Evolutionary conservation across 257 asterid genomes (phyloP).

Genomic region (Plantago major): DNA sequence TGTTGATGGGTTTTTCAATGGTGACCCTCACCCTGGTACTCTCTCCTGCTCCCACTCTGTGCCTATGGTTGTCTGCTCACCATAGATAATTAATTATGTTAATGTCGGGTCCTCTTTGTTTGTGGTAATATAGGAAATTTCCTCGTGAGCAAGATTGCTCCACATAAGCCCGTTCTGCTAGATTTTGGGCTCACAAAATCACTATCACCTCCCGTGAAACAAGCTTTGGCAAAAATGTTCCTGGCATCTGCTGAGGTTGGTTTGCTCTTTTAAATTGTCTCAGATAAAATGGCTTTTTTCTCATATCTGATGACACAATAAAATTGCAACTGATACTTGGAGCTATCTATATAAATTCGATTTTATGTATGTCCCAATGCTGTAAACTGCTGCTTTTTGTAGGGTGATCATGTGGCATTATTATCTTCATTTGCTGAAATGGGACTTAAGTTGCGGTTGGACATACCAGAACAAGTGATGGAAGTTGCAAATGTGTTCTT

Average conservation of each 20-base stretch:
- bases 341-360: background rate
- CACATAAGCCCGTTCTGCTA: slow-evolving; percentile 89
- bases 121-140: slow-evolving; percentile 64
- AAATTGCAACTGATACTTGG: background rate
- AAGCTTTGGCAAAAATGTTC: slow-evolving; percentile 96
- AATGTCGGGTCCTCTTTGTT: slow-evolving; percentile 20
- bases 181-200: slow-evolving; percentile 95
- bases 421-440: slow-evolving; percentile 87
- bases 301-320: background rate
- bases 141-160: slow-evolving; percentile 90
- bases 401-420: slow-evolving; percentile 97
- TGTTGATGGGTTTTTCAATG: slow-evolving; percentile 96
- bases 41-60: slow-evolving; percentile 1
- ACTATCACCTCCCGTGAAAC: slow-evolving; percentile 66
- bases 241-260: slow-evolving; percentile 96
- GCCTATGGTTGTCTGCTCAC: background rate
- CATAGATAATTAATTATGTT: slow-evolving; percentile 1
- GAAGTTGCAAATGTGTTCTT: slow-evolving; percentile 77
- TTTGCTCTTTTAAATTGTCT: slow-evolving; percentile 14
- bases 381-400: slow-evolving; percentile 25
- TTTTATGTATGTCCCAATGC: too few relatives aligned
- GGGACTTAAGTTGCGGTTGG: slow-evolving; percentile 94
- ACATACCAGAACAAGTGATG: slow-evolving; percentile 95
- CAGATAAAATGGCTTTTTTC: background rate
- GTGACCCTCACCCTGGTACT: slow-evolving; percentile 98